A percentile compares a stretch with the other conserved stretches of the same genome.
phyloP scores from a whole-genome alignment of 768 basidiomycete species.

The Neoboletus subvelutipes region DNA sequence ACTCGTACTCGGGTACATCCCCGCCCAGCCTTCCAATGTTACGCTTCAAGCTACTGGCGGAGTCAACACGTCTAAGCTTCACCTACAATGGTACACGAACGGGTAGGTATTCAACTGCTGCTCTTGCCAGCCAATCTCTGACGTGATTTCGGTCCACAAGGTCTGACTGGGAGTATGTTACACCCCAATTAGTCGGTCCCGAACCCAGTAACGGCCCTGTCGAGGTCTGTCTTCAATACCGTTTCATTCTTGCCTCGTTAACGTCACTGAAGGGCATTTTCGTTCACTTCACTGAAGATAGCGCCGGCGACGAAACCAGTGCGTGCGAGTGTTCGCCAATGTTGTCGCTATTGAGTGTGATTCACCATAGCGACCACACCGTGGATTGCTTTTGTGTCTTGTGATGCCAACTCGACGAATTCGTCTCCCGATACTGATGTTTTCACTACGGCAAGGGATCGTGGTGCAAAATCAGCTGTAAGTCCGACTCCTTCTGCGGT shows the following conservation, averaged over 20 bases:
- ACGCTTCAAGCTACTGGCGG: conserved; percentile 51
- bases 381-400: conserved; percentile 89
- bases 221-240: conserved; percentile 43
- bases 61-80: conserved; percentile 50
- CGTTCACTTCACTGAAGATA: conserved; percentile 77
- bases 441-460: conserved; percentile 75
- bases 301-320: conserved; percentile 47
- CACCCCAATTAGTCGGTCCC: conserved; percentile 57
- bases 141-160: conserved; percentile 31
- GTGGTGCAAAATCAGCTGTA: conserved; percentile 81
- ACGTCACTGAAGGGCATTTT: conserved; percentile 60
- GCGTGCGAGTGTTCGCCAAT: conserved; percentile 38
- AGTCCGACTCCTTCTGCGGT: conserved; percentile 24
- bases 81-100: conserved; percentile 59
- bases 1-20: conserved; percentile 54
- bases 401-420: conserved; percentile 74
- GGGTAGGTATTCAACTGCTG: conserved; percentile 34
- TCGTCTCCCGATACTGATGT: conserved; percentile 64
- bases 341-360: conserved; percentile 13
- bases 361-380: conserved; percentile 62
- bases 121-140: conserved; percentile 6
- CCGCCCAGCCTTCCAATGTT: conserved; percentile 70
- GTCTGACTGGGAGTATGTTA: conserved; percentile 53
- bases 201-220: conserved; percentile 46
- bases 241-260: background rate